A percentile compares a stretch with the other conserved stretches of the same genome.
These are phyloP conservation scores for Lenzites betulinus DNA, from an alignment of 768 basidiomycete species.

Conservation along the genomic window DNA sequence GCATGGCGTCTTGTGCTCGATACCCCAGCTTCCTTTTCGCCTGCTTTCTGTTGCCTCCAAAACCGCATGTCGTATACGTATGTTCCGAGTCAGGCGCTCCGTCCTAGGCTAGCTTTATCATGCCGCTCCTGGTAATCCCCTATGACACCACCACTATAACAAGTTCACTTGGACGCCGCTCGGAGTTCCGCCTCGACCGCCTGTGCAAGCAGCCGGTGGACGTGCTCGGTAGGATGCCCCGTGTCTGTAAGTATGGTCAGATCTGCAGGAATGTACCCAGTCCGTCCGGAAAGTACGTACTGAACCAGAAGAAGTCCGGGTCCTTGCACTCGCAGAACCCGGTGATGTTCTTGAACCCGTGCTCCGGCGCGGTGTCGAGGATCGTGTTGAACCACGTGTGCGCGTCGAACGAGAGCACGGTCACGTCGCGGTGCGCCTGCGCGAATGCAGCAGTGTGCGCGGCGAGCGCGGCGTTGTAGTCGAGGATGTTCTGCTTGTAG, in stretches of 20 bases:
- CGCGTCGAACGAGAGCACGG: constrained; percentile 51
- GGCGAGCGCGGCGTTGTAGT: constrained; percentile 46
- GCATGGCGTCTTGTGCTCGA: constrained; percentile 13
- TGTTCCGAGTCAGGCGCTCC: too few relatives aligned
- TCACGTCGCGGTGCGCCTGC: constrained; percentile 39
- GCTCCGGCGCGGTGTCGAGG: constrained; percentile 42
- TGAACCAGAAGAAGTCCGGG: constrained; percentile 55
- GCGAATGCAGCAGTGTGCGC: constrained; percentile 40
- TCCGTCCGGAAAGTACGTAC: constrained; percentile 35
- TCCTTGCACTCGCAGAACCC: constrained; percentile 54
- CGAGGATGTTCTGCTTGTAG: constrained; percentile 40
- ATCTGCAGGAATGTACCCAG: background rate
- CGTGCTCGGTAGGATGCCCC: constrained; percentile 52
- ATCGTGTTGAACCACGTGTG: constrained; percentile 50
- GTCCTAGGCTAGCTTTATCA: too few relatives aligned
- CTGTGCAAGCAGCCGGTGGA: constrained; percentile 47
- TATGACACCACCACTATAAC: background rate
- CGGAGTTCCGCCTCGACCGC: constrained; percentile 43
- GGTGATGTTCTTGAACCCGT: constrained; percentile 52
- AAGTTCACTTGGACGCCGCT: constrained; percentile 14
- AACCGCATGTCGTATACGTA: too few relatives aligned
- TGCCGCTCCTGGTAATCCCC: too few relatives aligned
- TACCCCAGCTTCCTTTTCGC: background rate
- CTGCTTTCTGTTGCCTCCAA: too few relatives aligned
- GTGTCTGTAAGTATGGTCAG: constrained; percentile 37